phyloP scores from a whole-genome alignment of 2,329 filamentous ascomycete genomes.

The Diaporthe batatas region DNA sequence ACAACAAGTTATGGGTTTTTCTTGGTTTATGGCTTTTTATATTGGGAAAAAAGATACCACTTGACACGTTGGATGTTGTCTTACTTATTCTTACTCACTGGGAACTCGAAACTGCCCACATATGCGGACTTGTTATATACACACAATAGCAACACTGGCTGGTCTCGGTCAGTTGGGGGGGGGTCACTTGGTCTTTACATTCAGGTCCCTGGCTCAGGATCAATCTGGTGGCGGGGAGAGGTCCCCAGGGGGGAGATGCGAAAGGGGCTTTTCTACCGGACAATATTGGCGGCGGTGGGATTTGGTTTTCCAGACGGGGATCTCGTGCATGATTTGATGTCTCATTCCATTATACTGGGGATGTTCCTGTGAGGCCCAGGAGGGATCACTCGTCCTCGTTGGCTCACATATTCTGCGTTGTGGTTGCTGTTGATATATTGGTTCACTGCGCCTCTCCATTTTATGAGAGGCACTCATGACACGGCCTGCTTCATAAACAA shows the following conservation, averaged over 20 bases:
- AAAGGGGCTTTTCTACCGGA: conserved; percentile 12
- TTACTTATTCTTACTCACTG: conserved; percentile 21
- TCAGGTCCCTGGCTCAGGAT: not conserved
- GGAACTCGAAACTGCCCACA: conserved; percentile 17
- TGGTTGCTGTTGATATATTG: not conserved
- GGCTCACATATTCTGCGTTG: conserved; percentile 6
- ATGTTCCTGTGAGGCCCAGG: not conserved
- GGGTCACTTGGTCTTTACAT: not conserved
- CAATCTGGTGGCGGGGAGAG: not conserved
- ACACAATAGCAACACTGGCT: conserved; percentile 16
- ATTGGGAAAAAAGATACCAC: conserved; percentile 40
- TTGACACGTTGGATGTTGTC: conserved; percentile 33
- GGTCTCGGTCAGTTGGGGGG: conserved; percentile 8
- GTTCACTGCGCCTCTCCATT: not conserved
- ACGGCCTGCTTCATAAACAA: conserved; percentile 31
- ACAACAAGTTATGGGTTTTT: conserved; percentile 25
- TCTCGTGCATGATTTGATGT: conserved; percentile 8
- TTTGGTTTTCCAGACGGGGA: not conserved
- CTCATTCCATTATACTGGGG: not conserved
- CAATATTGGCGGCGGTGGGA: not conserved
- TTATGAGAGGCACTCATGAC: conserved; percentile 6
- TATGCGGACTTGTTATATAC: conserved; percentile 28
- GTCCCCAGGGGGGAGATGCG: not conserved
- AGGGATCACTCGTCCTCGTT: not conserved
- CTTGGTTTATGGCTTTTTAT: conserved; percentile 32